Base-by-base conservation (phyloP, 768 basidiomycete genomes). In the Russula olivacea region DNA sequence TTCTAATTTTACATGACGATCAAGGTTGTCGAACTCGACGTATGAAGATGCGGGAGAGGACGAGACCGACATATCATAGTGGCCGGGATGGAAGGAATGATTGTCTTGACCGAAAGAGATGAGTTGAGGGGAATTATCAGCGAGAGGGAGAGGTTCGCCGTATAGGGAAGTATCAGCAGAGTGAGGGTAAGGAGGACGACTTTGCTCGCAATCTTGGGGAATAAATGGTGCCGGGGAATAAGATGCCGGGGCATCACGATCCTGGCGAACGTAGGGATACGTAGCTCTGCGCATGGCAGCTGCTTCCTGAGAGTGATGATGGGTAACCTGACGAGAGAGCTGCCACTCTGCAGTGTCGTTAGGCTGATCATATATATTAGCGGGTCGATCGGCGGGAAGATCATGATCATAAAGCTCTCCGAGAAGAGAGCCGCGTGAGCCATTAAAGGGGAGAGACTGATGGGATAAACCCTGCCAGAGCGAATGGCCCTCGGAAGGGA, bases 191-290 rank as follows among this genome's bases (percentile, higher is more conserved):
- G 72, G 69, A 57, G 70, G 64, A 51, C 66, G 57, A 61, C 71
- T 60, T 55, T 71, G 70, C 55, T 78, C 78, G 54, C 79, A 78
- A 64, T 79, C 77, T 59, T 73, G 75, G 72, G 66, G 73, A 63
- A 79, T 71, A 70, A 81, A 80, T 28, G 78, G 75, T 71, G 72
- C 76, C 71, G 61, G 78, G 74, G 69, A 77, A 77, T 71, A 76
- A 65, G 61, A 72, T 56, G 67, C 62, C 36, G 68, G 57, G 67
- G 82, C 80, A 56, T 80, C 79, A 61, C 81, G 79, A 74, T 92
- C 89, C 67, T 89, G 86, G 48, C 87, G 81, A 56, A 87, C 87
- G 70, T 85, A 86, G 51, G 89, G 89, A 74, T 83, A 90, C 0
- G 89, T 91, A 1, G 86, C 85, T 63, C 89, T 80, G 54, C 89